These are phyloP conservation scores for Plantago rigida DNA, from an alignment of 305 asterid genomes.

Conservation along the genomic window DNA sequence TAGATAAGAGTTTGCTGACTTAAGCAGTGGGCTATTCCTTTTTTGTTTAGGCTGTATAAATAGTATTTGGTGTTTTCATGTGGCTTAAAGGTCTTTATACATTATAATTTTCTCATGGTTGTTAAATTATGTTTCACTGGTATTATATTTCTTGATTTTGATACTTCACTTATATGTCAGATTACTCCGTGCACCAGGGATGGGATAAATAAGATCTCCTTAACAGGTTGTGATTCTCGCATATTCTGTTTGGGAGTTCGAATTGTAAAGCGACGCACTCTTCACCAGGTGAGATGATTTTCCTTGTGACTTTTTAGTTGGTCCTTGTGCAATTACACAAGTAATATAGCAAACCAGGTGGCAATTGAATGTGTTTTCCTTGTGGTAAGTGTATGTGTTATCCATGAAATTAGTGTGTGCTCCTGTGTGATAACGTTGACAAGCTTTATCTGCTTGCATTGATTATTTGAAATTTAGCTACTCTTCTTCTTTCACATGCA, in stretches of 20 bases:
- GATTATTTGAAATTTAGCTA: background rate
- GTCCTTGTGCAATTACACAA: background rate
- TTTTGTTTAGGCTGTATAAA: no score
- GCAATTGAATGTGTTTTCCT: no score
- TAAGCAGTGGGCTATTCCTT: no score
- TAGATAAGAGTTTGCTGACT: no score
- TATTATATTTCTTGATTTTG: conserved; percentile 16
- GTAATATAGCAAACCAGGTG: background rate
- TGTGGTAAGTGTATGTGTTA: no score
- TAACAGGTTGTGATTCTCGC: conserved; percentile 87
- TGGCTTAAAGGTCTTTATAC: no score
- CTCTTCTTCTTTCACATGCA: conserved; percentile 12
- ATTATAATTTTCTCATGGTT: background rate
- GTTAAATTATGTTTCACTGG: conserved; percentile 16
- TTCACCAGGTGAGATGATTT: conserved; percentile 56
- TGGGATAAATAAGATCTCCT: conserved; percentile 76
- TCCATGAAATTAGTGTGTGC: background rate
- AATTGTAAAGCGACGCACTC: conserved; percentile 78
- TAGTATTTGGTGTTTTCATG: no score
- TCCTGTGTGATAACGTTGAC: conserved; percentile 18
- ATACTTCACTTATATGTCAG: conserved; percentile 40
- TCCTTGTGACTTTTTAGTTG: conserved; percentile 14
- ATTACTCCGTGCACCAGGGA: conserved; percentile 84
- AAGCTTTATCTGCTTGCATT: background rate
- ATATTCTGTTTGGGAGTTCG: conserved; percentile 85